These are phyloP conservation scores for Fraxinus sp. DNA, from an alignment of 305 asterid genomes.

Conservation along the genomic window DNA sequence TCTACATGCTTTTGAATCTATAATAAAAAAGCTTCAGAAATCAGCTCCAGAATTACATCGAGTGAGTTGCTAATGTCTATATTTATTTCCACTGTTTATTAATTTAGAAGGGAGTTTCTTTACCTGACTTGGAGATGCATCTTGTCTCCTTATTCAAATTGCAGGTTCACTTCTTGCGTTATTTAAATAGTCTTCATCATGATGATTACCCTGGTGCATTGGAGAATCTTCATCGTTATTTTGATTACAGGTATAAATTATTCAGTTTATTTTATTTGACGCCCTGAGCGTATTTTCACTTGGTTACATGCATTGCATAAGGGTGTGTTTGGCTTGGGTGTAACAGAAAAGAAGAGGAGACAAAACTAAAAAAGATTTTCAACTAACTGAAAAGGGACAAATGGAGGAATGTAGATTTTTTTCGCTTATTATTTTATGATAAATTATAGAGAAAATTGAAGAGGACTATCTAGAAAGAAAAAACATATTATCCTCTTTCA, in stretches of 20 bases:
- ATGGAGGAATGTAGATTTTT: background rate
- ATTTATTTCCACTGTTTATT: slow-evolving; percentile 14
- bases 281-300: slow-evolving; percentile 14
- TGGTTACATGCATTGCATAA: background rate
- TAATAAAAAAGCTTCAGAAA: slow-evolving; percentile 72
- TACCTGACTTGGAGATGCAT: slow-evolving; percentile 17
- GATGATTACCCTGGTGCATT: slow-evolving; percentile 82
- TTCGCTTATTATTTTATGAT: background rate
- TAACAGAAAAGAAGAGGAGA: background rate
- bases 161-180: slow-evolving; percentile 93
- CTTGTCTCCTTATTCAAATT: slow-evolving; percentile 28
- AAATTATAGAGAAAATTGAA: background rate
- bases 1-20: slow-evolving; percentile 64
- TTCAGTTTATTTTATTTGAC: background rate
- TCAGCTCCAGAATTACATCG: slow-evolving; percentile 90
- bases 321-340: background rate
- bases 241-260: slow-evolving; percentile 85
- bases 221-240: slow-evolving; percentile 92
- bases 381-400: background rate
- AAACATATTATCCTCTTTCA: background rate
- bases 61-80: slow-evolving; percentile 43
- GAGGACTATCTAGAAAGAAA: background rate
- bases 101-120: slow-evolving; percentile 12
- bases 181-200: slow-evolving; percentile 78
- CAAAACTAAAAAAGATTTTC: background rate